Base-by-base conservation (phyloP, 768 basidiomycete genomes). In the Terana coerulea region DNA sequence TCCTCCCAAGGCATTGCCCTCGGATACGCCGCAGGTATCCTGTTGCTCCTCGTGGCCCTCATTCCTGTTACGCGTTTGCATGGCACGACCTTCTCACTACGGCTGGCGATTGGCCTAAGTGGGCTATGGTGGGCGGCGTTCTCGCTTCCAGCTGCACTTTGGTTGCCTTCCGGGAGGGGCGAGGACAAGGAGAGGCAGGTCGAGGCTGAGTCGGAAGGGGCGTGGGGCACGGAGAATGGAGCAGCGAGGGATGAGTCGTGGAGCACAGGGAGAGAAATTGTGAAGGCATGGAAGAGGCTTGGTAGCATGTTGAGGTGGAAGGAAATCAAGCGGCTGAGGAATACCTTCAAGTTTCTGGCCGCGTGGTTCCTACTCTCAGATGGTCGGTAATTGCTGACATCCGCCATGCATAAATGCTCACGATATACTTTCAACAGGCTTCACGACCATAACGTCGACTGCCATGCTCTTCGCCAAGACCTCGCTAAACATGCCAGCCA, bases 291-390 rank as follows among this genome's bases (percentile, higher is more conserved):
- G 95, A 75, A 72, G 47, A 70, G 86, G 21, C 74, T 98, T 0
- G 83, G 80, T 0, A 72, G 69, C 28, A 93, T 93, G 87, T 72
- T 98, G 19, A 74, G 73, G 1, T 84, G 81, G 75, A 70, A 69
- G 7, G 85, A 95, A 62, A 81, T 95, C 34, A 78, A 78, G 64
- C 78, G 78, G 47, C 73, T 98, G 14, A 76, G 78, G 26, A 86
- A 92, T 61, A 93, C 94, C 1, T 98, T 95, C 74, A 78, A 78
- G 58, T 98, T 91, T 60, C 83, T 98, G 36, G 79, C 84, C 5
- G 92, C 95, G 0, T 98, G 95, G 94, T 95, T 97, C 65, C 76
- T 98, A 11, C 79, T 98, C 21, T 91, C 89, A 1, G 95, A 98
- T 61, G 91, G 92, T 89, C 47, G 37, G 79, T 67, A 26, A n/a